Percentiles rank a stretch among this genome's conserved stretches.
Evolutionary conservation across 768 basidiomycete species (phyloP).

Genomic region (Cyclocybe cylindracea): DNA sequence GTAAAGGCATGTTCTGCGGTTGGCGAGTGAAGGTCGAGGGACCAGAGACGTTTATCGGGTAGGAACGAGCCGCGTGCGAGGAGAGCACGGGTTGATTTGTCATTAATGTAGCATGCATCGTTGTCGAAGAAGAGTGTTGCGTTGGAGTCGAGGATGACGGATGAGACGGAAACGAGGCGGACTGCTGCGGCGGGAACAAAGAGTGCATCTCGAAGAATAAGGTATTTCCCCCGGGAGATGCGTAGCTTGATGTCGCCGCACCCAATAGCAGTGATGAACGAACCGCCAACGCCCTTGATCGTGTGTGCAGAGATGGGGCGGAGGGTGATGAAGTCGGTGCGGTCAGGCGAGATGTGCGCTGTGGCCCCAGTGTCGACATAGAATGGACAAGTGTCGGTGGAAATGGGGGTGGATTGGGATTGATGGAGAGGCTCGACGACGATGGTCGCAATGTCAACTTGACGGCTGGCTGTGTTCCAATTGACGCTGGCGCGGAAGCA

Average conservation of each 20-base stretch:
- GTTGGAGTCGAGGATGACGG: slow-evolving; percentile 11
- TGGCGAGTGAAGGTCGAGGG: slow-evolving; percentile 2
- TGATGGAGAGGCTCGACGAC: neutral
- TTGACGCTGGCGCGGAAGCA: slow-evolving; percentile 7
- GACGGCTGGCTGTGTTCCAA: too few species aligned
- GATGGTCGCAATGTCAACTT: neutral
- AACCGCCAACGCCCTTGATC: slow-evolving; percentile 28
- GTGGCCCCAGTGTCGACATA: slow-evolving; percentile 28
- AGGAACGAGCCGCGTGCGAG: slow-evolving; percentile 14
- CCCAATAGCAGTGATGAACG: slow-evolving; percentile 21
- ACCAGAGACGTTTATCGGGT: too few species aligned
- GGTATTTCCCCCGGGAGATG: too few species aligned
- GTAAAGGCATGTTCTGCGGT: slow-evolving; percentile 16
- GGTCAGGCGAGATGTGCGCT: slow-evolving; percentile 21
- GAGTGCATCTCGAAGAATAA: slow-evolving; percentile 4
- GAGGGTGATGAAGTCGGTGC: slow-evolving; percentile 23
- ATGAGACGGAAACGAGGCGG: slow-evolving; percentile 17
- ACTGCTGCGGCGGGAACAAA: slow-evolving; percentile 1
- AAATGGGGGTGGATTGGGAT: neutral
- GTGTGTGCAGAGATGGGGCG: slow-evolving; percentile 17
- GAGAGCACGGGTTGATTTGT: slow-evolving; percentile 8
- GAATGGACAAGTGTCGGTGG: slow-evolving; percentile 9
- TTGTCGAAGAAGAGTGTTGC: slow-evolving; percentile 18
- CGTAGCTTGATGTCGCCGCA: slow-evolving; percentile 24
- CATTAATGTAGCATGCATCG: slow-evolving; percentile 6